Conservation (phyloP, 1,284 basidiomycete genomes). For the Ceratobasidium theobromae region DNA sequence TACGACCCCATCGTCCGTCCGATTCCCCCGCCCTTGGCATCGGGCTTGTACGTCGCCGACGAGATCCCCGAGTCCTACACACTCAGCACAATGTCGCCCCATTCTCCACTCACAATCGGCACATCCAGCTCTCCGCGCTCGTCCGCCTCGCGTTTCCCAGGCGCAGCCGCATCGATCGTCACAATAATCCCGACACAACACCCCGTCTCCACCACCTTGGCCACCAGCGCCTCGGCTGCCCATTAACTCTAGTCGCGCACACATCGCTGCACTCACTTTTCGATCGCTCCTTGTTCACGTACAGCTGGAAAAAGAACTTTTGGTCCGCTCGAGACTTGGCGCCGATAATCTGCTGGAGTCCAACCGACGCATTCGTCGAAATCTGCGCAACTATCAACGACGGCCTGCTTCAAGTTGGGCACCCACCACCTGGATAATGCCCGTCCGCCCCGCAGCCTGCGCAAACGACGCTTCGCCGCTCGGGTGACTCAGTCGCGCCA, state of each 20-base stretch:
- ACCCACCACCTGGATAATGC: conserved; percentile 79
- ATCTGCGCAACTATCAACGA: too few relatives aligned
- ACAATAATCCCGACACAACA: conserved; percentile 82
- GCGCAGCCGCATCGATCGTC: conserved; percentile 86
- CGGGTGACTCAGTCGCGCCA: conserved; percentile 88
- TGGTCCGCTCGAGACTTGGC: conserved; percentile 59
- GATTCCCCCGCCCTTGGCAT: conserved; percentile 34
- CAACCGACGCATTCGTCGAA: conserved; percentile 83
- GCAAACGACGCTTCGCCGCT: conserved; percentile 83
- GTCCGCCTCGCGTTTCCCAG: conserved; percentile 85
- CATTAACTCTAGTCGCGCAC: not conserved
- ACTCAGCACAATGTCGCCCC: not conserved
- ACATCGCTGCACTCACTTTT: conserved; percentile 39
- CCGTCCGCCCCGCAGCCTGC: conserved; percentile 63
- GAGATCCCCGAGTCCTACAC: conserved; percentile 24
- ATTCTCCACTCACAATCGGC: conserved; percentile 11
- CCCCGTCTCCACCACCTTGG: conserved; percentile 67
- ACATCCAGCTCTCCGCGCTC: conserved; percentile 46
- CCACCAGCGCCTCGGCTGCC: conserved; percentile 67
- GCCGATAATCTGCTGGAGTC: conserved; percentile 67
- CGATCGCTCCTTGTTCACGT: conserved; percentile 75
- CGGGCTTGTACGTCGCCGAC: conserved; percentile 29
- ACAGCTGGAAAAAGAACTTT: conserved; percentile 78
- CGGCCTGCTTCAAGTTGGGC: not conserved
- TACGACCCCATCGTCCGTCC: conserved; percentile 35